Conservation (phyloP, 352 stramenopile species). For the Detonula confervacea region DNA sequence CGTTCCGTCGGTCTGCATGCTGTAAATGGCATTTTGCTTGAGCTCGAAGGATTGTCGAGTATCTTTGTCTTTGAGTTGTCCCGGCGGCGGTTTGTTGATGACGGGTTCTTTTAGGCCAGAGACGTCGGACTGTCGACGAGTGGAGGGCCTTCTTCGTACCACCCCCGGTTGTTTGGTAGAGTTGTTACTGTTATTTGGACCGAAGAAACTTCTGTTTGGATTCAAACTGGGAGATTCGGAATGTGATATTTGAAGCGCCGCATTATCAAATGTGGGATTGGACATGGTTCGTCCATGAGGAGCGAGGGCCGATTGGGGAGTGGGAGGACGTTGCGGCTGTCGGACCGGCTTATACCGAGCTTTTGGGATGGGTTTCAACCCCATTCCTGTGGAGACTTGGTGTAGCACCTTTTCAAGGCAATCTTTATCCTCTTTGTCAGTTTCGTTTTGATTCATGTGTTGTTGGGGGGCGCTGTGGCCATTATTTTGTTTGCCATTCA, state of each 20-base stretch:
- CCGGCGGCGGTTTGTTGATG: not conserved
- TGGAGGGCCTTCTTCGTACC: not conserved
- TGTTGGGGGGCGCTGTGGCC: not conserved
- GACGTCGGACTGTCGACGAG: not conserved
- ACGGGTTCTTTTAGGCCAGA: not conserved
- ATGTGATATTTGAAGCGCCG: not conserved
- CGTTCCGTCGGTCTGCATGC: conserved; percentile 29
- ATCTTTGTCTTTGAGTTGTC: not conserved
- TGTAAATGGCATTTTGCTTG: conserved; percentile 28
- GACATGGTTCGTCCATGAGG: not conserved
- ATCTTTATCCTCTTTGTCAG: too few relatives aligned
- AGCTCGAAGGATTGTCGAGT: conserved; percentile 28
- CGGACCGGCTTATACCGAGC: not conserved
- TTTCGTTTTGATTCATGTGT: not conserved
- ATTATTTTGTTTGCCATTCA: not conserved
- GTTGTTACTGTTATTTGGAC: not conserved
- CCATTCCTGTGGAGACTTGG: not conserved
- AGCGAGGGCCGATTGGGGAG: too few relatives aligned
- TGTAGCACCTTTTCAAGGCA: not conserved
- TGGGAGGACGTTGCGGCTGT: not conserved
- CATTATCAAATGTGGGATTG: not conserved
- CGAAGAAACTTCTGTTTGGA: not conserved
- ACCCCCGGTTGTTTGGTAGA: too few relatives aligned
- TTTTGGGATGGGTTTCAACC: not conserved
- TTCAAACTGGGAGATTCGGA: not conserved